Percentiles rank a stretch among this genome's conserved stretches.
Evolutionary conservation across 495 filamentous ascomycete genomes (phyloP).

Genomic region (Darksidea phi): DNA sequence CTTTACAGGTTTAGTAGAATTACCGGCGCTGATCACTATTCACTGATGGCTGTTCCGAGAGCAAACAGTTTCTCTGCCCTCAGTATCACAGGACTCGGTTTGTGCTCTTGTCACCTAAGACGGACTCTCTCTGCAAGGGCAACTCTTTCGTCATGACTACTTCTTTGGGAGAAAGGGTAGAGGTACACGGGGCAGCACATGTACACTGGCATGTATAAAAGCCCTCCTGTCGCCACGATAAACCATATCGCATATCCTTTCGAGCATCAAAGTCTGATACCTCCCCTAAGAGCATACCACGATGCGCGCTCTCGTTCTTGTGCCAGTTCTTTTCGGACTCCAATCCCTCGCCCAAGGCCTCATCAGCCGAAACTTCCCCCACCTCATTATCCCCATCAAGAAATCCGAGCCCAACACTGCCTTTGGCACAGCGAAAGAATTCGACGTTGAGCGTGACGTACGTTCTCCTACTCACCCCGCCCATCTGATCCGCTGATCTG

Average conservation of each 20-base stretch:
- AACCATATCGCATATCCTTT: not conserved
- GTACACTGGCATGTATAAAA: not conserved
- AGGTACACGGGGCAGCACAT: too few relatives aligned
- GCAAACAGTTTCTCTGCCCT: too few relatives aligned
- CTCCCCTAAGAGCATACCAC: not conserved
- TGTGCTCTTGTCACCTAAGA: too few relatives aligned
- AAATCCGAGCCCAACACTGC: slow-evolving; percentile 4
- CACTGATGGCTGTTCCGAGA: too few relatives aligned
- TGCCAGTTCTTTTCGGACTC: slow-evolving; percentile 11
- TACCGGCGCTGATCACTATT: too few relatives aligned
- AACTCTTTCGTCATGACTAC: too few relatives aligned
- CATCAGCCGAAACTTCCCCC: slow-evolving; percentile 21
- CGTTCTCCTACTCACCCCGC: not conserved
- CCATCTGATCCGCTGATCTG: not conserved
- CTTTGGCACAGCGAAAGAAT: slow-evolving; percentile 13
- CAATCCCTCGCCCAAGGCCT: not conserved
- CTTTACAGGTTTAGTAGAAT: too few relatives aligned
- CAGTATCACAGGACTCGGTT: too few relatives aligned
- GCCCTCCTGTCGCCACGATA: not conserved
- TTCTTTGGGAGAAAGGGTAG: too few relatives aligned
- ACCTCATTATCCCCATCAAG: slow-evolving; percentile 28
- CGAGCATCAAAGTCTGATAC: not conserved
- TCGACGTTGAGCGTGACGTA: slow-evolving; percentile 7
- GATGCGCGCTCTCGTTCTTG: slow-evolving; percentile 23
- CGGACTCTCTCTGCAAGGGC: too few relatives aligned